Conservation (phyloP, 805 yeast genomes). For the Wickerhamomyces hampshirensis region DNA sequence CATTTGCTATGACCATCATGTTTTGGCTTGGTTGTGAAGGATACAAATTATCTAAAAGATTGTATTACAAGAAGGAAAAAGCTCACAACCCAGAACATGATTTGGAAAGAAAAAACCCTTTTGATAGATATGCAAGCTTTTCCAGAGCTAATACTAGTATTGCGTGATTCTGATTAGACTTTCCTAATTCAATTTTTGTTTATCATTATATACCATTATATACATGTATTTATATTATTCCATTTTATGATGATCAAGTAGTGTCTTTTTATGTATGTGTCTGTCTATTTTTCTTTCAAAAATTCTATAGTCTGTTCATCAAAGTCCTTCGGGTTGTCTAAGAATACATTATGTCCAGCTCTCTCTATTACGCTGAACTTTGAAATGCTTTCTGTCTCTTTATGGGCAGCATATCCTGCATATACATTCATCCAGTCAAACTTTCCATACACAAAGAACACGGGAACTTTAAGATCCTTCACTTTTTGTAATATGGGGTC, state of each 20-base stretch:
- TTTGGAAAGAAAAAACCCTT: constrained; percentile 57
- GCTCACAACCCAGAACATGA: constrained; percentile 58
- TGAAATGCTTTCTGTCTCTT: constrained; percentile 10
- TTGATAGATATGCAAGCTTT: constrained; percentile 55
- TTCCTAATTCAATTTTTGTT: neutral
- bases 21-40: constrained; percentile 60
- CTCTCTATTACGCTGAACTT: constrained; percentile 34
- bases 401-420: constrained; percentile 37
- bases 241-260: neutral
- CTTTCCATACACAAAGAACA: constrained; percentile 50
- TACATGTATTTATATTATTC: neutral
- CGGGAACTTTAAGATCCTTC: constrained; percentile 28
- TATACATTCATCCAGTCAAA: constrained; percentile 68
- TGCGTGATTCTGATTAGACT: neutral
- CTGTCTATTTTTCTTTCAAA: constrained; percentile 9
- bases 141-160: constrained; percentile 35
- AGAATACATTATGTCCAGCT: constrained; percentile 74
- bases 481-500: constrained; percentile 63
- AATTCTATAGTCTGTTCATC: constrained; percentile 39
- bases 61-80: constrained; percentile 36
- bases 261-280: neutral
- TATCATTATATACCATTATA: neutral
- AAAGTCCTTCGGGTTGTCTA: constrained; percentile 58
- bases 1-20: constrained; percentile 51
- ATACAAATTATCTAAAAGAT: constrained; percentile 65